Percentiles rank a stretch among this genome's conserved stretches.
Evolutionary conservation across 2,329 filamentous ascomycete species (phyloP).

Genomic region (Neospermospora avenae): DNA sequence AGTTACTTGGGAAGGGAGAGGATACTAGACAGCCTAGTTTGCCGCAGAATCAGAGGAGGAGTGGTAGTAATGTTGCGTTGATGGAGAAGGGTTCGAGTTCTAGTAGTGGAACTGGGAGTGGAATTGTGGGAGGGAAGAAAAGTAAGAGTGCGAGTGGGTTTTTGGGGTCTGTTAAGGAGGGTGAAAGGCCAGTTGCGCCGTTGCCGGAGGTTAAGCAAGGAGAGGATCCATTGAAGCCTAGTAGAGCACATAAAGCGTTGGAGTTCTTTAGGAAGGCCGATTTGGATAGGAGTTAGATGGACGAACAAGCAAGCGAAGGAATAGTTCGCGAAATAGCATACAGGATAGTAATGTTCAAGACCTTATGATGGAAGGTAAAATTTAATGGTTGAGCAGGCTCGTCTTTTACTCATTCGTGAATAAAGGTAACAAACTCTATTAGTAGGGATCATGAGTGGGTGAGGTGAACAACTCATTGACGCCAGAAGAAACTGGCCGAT

Average conservation of each 20-base stretch:
- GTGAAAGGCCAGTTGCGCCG: conserved; percentile 8
- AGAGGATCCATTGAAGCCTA: conserved; percentile 16
- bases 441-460: too few relatives aligned
- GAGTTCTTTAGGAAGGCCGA: conserved; percentile 28
- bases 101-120: not conserved
- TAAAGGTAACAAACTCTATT: too few relatives aligned
- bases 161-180: conserved; percentile 19
- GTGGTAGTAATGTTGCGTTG: conserved; percentile 5
- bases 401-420: too few relatives aligned
- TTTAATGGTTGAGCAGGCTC: too few relatives aligned
- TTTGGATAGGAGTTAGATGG: conserved; percentile 26
- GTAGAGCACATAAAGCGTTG: conserved; percentile 22
- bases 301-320: too few relatives aligned
- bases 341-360: not conserved
- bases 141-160: too few relatives aligned
- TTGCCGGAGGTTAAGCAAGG: not conserved
- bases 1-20: conserved; percentile 27
- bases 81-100: conserved; percentile 8
- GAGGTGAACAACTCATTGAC: too few relatives aligned
- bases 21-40: conserved; percentile 28
- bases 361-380: too few relatives aligned
- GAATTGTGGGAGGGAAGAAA: too few relatives aligned
- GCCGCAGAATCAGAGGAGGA: conserved; percentile 21
- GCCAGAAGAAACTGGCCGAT: too few relatives aligned
- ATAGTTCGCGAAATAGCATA: not conserved